Base-by-base conservation (phyloP, 2,329 filamentous ascomycete species). In the Pseudocercospora crystallina region DNA sequence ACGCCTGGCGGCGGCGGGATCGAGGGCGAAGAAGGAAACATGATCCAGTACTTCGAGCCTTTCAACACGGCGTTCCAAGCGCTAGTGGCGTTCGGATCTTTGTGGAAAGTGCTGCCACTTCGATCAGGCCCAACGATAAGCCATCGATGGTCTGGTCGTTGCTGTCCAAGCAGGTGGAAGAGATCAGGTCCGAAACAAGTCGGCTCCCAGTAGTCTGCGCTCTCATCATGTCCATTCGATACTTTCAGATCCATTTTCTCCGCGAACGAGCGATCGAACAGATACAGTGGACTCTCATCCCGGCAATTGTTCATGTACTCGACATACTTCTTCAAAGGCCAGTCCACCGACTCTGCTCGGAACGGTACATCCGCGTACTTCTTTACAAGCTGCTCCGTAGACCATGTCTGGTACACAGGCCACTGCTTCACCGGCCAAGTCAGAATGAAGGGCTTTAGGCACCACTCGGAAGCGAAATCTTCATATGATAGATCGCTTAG, bases 31-130 rank as follows among this genome's bases (percentile, higher is more conserved):
- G 88, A 86, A 0, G 90, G 90, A 65, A 97, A 97, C 90, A 97
- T 95, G 69, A 97, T 92, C 92, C 94, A 97, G 76, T 97, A 97
- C 67, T 97, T 97, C 31, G 86, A 83, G 5, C 92, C 94, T 52
- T 86, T 83, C 26, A 97, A 76, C 11, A 96, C 89, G 1, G 91
- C 92, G 67, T 97, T 97, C 94, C 92, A 97, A 0, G 94, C 92
- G 62, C 84, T 86, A 3, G 79, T 85, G 1, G 80, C 81, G 65
- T 85, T 85, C 2, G 82, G 83, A 61, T 85, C 83, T 68, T 96
- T 96, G 75, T 97, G 92, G 67, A 60, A 97, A 4, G 91, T 96
- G 59, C 89, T 95, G 29, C 92, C 92, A 65, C 89, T 95, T 51
- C 90, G 80, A 56, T 85, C 83, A 1, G 92, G 90, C 0, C 92